phyloP scores from a whole-genome alignment of 2,329 filamentous ascomycete genomes.

The Aspergillus floridensis region DNA sequence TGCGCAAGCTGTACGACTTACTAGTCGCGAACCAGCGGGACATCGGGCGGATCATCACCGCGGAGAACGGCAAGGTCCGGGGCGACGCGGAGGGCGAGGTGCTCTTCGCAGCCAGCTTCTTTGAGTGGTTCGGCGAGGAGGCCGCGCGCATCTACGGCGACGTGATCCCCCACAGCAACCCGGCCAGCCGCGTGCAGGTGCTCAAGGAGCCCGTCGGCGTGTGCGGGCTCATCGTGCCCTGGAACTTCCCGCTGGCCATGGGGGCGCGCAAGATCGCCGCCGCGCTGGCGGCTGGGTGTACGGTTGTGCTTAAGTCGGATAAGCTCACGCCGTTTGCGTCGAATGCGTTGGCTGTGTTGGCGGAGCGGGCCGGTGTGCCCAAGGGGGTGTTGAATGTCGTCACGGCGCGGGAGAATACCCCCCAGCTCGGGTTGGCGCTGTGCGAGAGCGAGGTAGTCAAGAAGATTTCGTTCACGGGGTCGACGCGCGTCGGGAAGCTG shows the following conservation, averaged over 20 bases:
- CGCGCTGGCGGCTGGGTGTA: conserved; percentile 80
- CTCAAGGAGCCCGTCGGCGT: conserved; percentile 64
- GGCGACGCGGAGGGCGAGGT: conserved; percentile 57
- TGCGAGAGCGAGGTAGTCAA: conserved; percentile 58
- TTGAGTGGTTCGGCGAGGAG: conserved; percentile 61
- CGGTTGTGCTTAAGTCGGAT: conserved; percentile 83
- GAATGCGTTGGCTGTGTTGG: conserved; percentile 78
- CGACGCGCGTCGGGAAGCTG: conserved; percentile 61
- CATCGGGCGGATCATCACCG: conserved; percentile 60
- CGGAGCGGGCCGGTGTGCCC: conserved; percentile 78
- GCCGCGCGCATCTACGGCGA: conserved; percentile 56
- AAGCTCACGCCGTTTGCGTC: conserved; percentile 86
- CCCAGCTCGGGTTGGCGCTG: conserved; percentile 59
- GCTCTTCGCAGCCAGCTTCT: conserved; percentile 55
- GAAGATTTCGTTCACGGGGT: conserved; percentile 92
- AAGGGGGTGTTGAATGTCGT: conserved; percentile 83
- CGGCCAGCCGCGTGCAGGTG: conserved; percentile 57
- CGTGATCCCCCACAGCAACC: conserved; percentile 55
- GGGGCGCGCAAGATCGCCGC: conserved; percentile 48
- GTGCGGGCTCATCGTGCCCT: conserved; percentile 63
- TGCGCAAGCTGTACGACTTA: conserved; percentile 62
- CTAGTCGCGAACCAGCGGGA: conserved; percentile 62
- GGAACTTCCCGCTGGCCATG: conserved; percentile 58
- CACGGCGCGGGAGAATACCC: conserved; percentile 72
- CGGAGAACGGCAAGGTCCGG: conserved; percentile 65